Evolutionary conservation across 495 filamentous ascomycete species (phyloP), one percentile per base, ranked within the genome.

Genomic region (Penicillium roqueforti): DNA sequence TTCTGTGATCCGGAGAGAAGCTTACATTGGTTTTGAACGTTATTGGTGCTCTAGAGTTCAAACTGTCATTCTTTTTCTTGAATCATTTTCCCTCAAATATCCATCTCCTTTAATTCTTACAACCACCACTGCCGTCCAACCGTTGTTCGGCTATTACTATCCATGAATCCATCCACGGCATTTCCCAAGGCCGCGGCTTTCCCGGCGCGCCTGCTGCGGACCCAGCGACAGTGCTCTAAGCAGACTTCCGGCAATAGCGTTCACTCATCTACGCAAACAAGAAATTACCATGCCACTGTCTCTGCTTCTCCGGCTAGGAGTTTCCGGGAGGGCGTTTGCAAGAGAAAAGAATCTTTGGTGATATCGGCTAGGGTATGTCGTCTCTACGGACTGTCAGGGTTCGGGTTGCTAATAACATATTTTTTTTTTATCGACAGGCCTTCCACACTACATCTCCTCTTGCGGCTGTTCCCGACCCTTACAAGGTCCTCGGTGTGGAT

Each of bases 401-500:
- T 23, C 38, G 11, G 20, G 10, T 39, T 36, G 50, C 13, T 60
- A 43, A 51, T 40, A 20, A 14, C 6, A 18, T 50, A 7, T 19
- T 7, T 50, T 6, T 29, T 20, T 7, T 14, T n/a, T 8, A 23
- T 57, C 13, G 16, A 47, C 47, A 96, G 91, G 57, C 67, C 34
- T 96, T 98, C 70, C 91, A 95, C 70, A 77, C 87, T 10, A 88
- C 88, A 0, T 67, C 83, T 36, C 68, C 72, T 14, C 68, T 79
- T 19, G 68, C 80, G 40, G 84, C 88, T 3, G 80, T 84, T 19
- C 81, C 87, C 61, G 85, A 98, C 62, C 93, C 93, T 7, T 98
- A 98, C 68, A 82, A 81, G 49, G 74, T 85, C 28, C 84, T 98
- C 32, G 93, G 92, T n/a, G 86, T 98, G 13, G 75, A 77, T 53